Evolutionary conservation across 371 early-diverging fungal genomes (phyloP).

Genomic region (Syncephalastrum sp.): DNA sequence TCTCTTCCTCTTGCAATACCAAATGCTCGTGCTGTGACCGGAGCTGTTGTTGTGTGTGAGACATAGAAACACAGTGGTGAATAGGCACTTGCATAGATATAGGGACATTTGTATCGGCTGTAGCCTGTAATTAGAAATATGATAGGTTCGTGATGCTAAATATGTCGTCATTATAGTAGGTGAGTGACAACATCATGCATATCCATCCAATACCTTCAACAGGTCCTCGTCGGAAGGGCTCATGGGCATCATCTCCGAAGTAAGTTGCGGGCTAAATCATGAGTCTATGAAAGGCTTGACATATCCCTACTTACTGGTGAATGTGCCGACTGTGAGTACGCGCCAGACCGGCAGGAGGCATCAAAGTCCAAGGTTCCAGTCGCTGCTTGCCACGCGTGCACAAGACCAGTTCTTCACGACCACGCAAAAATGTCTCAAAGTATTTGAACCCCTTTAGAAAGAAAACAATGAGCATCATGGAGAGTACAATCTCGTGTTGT

Average conservation of each 20-base stretch:
- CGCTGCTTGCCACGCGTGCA: constrained; percentile 29
- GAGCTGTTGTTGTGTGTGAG: background rate
- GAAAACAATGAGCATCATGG: background rate
- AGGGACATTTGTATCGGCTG: constrained; percentile 76
- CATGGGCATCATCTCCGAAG: too few relatives aligned
- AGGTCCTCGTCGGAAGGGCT: too few relatives aligned
- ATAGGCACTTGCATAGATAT: constrained; percentile 65
- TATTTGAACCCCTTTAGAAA: constrained; percentile 66
- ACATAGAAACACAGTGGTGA: background rate
- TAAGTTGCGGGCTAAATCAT: too few relatives aligned
- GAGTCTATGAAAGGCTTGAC: too few relatives aligned
- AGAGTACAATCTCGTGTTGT: background rate
- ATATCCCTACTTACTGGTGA: too few relatives aligned
- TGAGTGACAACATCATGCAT: too few relatives aligned
- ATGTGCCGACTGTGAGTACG: too few relatives aligned
- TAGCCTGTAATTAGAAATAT: constrained; percentile 78
- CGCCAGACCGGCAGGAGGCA: constrained; percentile 9
- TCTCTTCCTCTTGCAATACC: constrained; percentile 48
- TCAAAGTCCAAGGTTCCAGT: constrained; percentile 11
- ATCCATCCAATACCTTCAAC: too few relatives aligned
- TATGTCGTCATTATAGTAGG: constrained; percentile 3
- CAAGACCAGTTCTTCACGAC: constrained; percentile 74
- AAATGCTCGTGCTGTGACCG: constrained; percentile 62
- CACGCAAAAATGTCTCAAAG: constrained; percentile 71
- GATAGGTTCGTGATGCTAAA: constrained; percentile 47